Base-by-base conservation (phyloP, 1,139 yeast genomes). In the Zhuliangozyma blackwelliae region DNA sequence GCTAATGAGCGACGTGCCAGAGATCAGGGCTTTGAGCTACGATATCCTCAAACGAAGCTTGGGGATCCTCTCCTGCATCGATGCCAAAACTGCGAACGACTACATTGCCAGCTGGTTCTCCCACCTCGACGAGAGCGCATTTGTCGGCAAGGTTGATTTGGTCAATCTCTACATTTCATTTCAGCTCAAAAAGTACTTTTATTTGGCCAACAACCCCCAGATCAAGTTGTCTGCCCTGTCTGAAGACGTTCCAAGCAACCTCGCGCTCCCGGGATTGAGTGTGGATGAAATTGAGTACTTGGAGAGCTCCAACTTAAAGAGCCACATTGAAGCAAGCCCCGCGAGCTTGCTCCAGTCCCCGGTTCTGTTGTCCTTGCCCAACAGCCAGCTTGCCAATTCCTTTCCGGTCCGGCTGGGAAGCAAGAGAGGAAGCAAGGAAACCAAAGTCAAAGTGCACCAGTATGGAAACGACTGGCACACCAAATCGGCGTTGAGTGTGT, bases 381-480 rank as follows among this genome's bases (percentile, higher is more conserved):
- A 32, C 7, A 36, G 36, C 26, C 27, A 27, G 6, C 29, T 38
- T 2, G 13, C 38, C 10, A 36, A 34, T 23, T 41, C 47, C 9
- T 38, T 38, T 31, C 39, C 44, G 7, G 29, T 39, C 2, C 45
- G 41, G 27, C 31, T 48, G 2, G 50, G 44, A 28, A 37, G 46
- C 5, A 47, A 43, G 26, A 44, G 46, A n/a, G 42, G 49, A 22
- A 56, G 51, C 26, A 54, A 55, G 10, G 68, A 64, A 32, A 49
- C 69, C 12, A 79, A 68, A 52, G 74, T 82, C 21, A 73, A 72
- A 40, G 55, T 80, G 2, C 74, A 73, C 32, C 81, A 78, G 48
- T 92, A 90, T 55, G 82, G 85, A 0, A 72, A 75, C 40, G 90
- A 87, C 51, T 90, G 97, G 96, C 88, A 82, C 45, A 65, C 89